These are phyloP conservation scores for Cryomyces minteri DNA, from an alignment of 495 filamentous ascomycete species.

Conservation along the genomic window DNA sequence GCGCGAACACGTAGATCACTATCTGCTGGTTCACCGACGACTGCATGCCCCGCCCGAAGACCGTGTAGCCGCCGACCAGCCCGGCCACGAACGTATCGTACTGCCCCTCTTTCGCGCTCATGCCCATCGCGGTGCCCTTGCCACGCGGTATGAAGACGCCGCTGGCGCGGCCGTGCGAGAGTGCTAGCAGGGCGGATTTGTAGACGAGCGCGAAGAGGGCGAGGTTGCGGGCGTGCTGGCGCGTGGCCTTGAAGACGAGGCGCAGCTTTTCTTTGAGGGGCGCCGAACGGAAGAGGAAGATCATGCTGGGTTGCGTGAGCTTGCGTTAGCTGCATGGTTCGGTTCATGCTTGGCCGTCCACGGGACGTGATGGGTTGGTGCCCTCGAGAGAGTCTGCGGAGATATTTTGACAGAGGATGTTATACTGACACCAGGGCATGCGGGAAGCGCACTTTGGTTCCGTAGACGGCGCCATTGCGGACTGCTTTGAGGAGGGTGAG, in stretches of 20 bases:
- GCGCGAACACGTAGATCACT: constrained; percentile 92
- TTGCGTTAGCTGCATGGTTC: not conserved
- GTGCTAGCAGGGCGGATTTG: constrained; percentile 51
- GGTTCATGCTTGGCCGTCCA: too few species aligned
- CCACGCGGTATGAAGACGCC: too few species aligned
- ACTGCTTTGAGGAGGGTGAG: constrained; percentile 74
- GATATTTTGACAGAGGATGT: not conserved
- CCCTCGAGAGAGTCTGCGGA: not conserved
- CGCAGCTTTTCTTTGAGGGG: constrained; percentile 64
- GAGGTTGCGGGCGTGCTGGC: constrained; percentile 79
- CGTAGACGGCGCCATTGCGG: constrained; percentile 94
- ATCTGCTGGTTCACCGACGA: constrained; percentile 90
- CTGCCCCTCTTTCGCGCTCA: constrained; percentile 39
- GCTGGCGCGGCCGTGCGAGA: constrained; percentile 31
- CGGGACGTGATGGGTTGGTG: too few species aligned
- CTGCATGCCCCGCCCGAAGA: constrained; percentile 71
- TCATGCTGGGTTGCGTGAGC: constrained; percentile 42
- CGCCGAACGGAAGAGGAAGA: constrained; percentile 83
- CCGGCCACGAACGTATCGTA: constrained; percentile 85
- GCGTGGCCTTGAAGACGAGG: constrained; percentile 70
- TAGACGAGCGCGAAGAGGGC: constrained; percentile 80
- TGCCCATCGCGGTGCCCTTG: too few species aligned
- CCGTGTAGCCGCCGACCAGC: constrained; percentile 72
- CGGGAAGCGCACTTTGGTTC: constrained; percentile 94
- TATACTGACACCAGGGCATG: constrained; percentile 73